These are phyloP conservation scores for Colletotrichum salicis DNA, from an alignment of 2,329 filamentous ascomycete genomes.

Conservation along the genomic window DNA sequence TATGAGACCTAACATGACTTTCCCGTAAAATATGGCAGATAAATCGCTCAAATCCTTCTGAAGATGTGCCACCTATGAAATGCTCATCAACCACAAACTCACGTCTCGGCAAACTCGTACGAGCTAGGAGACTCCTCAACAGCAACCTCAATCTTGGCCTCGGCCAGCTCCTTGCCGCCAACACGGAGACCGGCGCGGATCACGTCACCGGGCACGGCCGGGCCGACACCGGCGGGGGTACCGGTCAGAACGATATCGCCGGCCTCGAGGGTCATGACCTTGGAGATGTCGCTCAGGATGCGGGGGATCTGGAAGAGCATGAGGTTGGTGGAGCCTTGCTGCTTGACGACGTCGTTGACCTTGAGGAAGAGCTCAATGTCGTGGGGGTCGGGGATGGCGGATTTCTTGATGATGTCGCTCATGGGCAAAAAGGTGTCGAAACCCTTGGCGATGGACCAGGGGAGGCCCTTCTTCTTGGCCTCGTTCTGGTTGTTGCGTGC, in stretches of 20 bases:
- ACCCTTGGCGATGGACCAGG: slow-evolving; percentile 96
- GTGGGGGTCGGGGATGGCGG: slow-evolving; percentile 85
- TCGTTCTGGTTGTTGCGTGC: slow-evolving; percentile 95
- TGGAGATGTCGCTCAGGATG: slow-evolving; percentile 89
- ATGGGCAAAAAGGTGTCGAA: slow-evolving; percentile 98
- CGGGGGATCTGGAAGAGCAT: slow-evolving; percentile 94
- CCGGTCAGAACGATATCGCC: slow-evolving; percentile 97
- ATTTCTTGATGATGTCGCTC: slow-evolving; percentile 82
- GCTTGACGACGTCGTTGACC: slow-evolving; percentile 82
- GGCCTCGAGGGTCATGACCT: slow-evolving; percentile 91
- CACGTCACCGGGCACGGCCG: slow-evolving; percentile 85
- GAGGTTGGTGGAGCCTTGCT: slow-evolving; percentile 89
- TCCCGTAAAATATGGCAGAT: not conserved
- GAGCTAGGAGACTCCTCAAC: slow-evolving; percentile 82
- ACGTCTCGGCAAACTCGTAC: slow-evolving; percentile 83
- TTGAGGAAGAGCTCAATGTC: slow-evolving; percentile 86
- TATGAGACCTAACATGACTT: not conserved
- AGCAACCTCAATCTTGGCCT: slow-evolving; percentile 83
- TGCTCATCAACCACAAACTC: slow-evolving; percentile 36
- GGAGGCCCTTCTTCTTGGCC: slow-evolving; percentile 95
- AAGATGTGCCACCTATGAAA: too few relatives aligned
- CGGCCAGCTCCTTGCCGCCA: slow-evolving; percentile 82
- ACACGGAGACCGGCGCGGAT: slow-evolving; percentile 87
- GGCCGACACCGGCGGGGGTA: slow-evolving; percentile 94
- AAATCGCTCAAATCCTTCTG: not conserved